A percentile compares a stretch with the other conserved stretches of the same genome.
Conservation (phyloP, 306 rosid species). For the apple (Malus domestica) region ASM211411v1 NC_041804.1:20250001-20250500, state of each 20-base stretch:
- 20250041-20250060: neutral
- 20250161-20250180: neutral
- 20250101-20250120: neutral
- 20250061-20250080: neutral
- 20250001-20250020: no score
- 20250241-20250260: neutral
- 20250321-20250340: neutral
- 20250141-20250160: no score
- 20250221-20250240: no score
- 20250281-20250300: neutral
- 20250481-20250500: constrained; percentile 9
- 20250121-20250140: neutral
- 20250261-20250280: neutral
- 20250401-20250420: constrained; percentile 4
- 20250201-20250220: neutral
- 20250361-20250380: neutral
- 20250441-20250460: constrained; percentile 16
- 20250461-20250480: constrained; percentile 35
- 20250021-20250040: neutral
- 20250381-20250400: neutral
- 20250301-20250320: neutral
- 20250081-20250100: no score
- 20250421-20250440: constrained; percentile 26
- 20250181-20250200: neutral
- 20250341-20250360: neutral